Evolutionary conservation across 2,329 filamentous ascomycete genomes (phyloP).

Genomic region (Ascochyta fabae): DNA sequence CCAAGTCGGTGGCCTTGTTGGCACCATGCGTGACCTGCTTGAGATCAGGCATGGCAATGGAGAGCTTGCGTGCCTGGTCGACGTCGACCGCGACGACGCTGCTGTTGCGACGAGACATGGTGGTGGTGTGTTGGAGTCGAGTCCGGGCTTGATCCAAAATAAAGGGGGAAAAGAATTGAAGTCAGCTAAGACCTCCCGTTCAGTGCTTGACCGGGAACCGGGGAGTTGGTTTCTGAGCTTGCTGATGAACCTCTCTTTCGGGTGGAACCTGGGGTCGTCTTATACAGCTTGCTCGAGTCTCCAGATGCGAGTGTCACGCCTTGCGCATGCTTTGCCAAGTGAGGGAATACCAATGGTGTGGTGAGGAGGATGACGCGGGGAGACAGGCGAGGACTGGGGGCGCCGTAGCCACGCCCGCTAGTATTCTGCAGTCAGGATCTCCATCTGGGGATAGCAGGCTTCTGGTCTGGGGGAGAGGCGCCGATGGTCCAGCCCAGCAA

Average conservation of each 20-base stretch:
- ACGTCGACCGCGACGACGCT: constrained; percentile 41
- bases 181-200: constrained; percentile 19
- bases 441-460: constrained; percentile 18
- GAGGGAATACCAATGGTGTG: constrained; percentile 24
- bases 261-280: constrained; percentile 24
- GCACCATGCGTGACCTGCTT: constrained; percentile 38
- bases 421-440: constrained; percentile 10
- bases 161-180: constrained; percentile 7
- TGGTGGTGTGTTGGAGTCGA: constrained; percentile 12
- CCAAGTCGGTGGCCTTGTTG: constrained; percentile 51
- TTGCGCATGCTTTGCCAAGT: constrained; percentile 26
- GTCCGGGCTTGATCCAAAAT: neutral
- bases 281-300: constrained; percentile 26
- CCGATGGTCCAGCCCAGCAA: constrained; percentile 24
- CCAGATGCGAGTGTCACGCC: constrained; percentile 18
- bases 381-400: constrained; percentile 22
- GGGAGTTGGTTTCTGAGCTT: constrained; percentile 24
- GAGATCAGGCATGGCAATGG: constrained; percentile 37
- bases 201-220: constrained; percentile 20
- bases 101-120: constrained; percentile 44
- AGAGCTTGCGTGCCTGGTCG: constrained; percentile 40
- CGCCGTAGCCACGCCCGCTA: constrained; percentile 19
- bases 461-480: constrained; percentile 26
- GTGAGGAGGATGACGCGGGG: constrained; percentile 33
- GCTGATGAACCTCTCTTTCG: constrained; percentile 20